phyloP scores from a whole-genome alignment of 441 rosid species.

The Gossypium aridum region DNA sequence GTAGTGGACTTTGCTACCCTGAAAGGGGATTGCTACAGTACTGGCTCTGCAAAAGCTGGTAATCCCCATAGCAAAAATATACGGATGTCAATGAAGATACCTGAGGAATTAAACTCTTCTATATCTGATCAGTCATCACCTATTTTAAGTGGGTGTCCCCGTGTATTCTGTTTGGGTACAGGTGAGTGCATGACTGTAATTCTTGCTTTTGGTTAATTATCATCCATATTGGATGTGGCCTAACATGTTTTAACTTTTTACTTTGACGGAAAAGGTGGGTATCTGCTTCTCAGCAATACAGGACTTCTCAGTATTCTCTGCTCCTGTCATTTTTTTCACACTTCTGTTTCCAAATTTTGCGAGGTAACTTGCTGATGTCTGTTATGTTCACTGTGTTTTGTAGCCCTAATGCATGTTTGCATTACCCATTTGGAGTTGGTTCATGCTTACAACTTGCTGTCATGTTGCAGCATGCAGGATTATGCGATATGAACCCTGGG shows the following conservation, averaged over 20 bases:
- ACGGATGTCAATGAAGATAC: conserved; percentile 13
- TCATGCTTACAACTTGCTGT: background rate
- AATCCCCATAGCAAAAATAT: conserved; percentile 16
- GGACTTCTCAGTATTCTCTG: conserved; percentile 46
- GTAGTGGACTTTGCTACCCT: conserved; percentile 17
- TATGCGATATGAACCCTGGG: conserved; percentile 37
- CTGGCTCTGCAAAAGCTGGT: conserved; percentile 13
- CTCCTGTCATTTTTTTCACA: conserved; percentile 43
- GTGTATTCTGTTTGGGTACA: conserved; percentile 35
- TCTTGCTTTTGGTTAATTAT: background rate
- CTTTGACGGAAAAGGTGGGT: conserved; percentile 32
- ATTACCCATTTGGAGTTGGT: background rate
- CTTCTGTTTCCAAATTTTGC: conserved; percentile 46
- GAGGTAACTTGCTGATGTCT: conserved; percentile 31
- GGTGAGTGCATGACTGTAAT: conserved; percentile 26
- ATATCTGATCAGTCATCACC: conserved; percentile 16
- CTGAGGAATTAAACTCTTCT: conserved; percentile 18
- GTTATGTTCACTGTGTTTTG: background rate
- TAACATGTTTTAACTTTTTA: conserved; percentile 12
- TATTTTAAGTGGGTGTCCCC: conserved; percentile 26
- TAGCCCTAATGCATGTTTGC: background rate
- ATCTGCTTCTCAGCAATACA: conserved; percentile 46
- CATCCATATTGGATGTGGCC: background rate
- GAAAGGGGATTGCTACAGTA: conserved; percentile 16
- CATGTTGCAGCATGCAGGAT: conserved; percentile 41